Evolutionary conservation across 208 protist species (phyloP), one percentile per base, ranked within the genome.

Genomic region (Wallacemonas rigidus): DNA sequence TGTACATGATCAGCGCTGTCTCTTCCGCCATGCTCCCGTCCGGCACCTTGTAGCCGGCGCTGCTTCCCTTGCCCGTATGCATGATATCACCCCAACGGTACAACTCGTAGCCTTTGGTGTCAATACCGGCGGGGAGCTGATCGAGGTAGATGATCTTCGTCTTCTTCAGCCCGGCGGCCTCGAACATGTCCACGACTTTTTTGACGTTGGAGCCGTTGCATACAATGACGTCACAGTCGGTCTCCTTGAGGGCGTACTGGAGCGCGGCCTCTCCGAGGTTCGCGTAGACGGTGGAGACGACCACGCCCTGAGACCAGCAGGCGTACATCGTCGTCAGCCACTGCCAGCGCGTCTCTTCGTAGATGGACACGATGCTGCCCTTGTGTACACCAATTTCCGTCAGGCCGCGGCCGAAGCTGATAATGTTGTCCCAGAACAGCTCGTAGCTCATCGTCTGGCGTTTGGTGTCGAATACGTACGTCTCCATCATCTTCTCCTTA

Each of bases 1-100:
- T 97, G 77, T 97, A 97, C 94, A 95, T 96, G 77, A 96, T 89
- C 50, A 93, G 81, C 26, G 87, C 87, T 7, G 72, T 72, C 39
- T 92, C 81, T 60, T 93, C 81, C 43, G 57, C 75, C 39, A 81
- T 79, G 53, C 76, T 72, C 39, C 70, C 67, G 5, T 35, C 67
- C 1, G 85, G 88, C 11, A 90, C 38, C 67, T 79, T 55, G 56
- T 77, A 74, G 45, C 9, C 5, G 5, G 35, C 44, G 12, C 58
- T 73, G 74, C 75, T 89, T 17, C 8, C 48, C 72, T 81, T 72
- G 17, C 89, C 89, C 36, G 62, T 71, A 57, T 80, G 57, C 74
- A 94, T 65, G 17, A 94, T 79, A 58, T 90, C 82, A 38, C 61
- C 69, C 86, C 86, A 94, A 1, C 67, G 48, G 76, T 85, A 81